Evolutionary conservation across 768 basidiomycete species (phyloP).

Genomic region (Leccinum longicurvipes): DNA sequence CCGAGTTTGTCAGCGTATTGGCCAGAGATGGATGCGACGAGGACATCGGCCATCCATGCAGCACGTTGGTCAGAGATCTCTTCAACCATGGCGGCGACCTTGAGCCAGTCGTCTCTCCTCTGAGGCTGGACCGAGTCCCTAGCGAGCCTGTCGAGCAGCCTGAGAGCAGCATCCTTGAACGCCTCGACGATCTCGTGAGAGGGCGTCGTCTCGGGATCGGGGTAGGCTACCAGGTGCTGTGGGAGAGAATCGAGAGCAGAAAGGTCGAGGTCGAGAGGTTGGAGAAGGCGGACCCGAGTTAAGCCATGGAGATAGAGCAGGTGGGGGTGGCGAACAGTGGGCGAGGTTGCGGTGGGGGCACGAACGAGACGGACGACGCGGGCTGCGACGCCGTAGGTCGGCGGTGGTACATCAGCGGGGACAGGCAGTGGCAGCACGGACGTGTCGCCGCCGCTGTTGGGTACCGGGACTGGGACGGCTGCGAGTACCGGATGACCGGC

Average conservation of each 20-base stretch:
- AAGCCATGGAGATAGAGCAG: slow-evolving; percentile 72
- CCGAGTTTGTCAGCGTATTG: slow-evolving; percentile 74
- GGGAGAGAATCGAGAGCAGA: slow-evolving; percentile 33
- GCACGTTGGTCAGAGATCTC: slow-evolving; percentile 62
- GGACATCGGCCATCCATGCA: slow-evolving; percentile 75
- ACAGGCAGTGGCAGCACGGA: neutral
- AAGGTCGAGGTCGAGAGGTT: slow-evolving; percentile 33
- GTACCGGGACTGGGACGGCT: slow-evolving; percentile 50
- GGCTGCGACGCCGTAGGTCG: slow-evolving; percentile 67
- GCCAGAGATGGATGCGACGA: slow-evolving; percentile 53
- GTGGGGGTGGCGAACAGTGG: slow-evolving; percentile 51
- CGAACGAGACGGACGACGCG: slow-evolving; percentile 68
- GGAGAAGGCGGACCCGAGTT: slow-evolving; percentile 56
- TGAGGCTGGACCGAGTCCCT: slow-evolving; percentile 40
- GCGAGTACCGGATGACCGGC: slow-evolving; percentile 62
- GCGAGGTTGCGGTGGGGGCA: slow-evolving; percentile 42
- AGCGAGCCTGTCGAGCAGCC: slow-evolving; percentile 63
- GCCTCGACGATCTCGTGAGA: slow-evolving; percentile 53
- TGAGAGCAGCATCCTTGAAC: slow-evolving; percentile 67
- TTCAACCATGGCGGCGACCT: slow-evolving; percentile 69
- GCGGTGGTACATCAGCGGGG: slow-evolving; percentile 21
- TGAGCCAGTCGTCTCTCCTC: slow-evolving; percentile 64
- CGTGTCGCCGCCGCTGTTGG: slow-evolving; percentile 18
- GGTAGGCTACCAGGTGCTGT: slow-evolving; percentile 46
- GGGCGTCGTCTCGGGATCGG: slow-evolving; percentile 40